Base-by-base conservation (phyloP, 148 eudicot genomes). In the Diospyros lotus region DNA sequence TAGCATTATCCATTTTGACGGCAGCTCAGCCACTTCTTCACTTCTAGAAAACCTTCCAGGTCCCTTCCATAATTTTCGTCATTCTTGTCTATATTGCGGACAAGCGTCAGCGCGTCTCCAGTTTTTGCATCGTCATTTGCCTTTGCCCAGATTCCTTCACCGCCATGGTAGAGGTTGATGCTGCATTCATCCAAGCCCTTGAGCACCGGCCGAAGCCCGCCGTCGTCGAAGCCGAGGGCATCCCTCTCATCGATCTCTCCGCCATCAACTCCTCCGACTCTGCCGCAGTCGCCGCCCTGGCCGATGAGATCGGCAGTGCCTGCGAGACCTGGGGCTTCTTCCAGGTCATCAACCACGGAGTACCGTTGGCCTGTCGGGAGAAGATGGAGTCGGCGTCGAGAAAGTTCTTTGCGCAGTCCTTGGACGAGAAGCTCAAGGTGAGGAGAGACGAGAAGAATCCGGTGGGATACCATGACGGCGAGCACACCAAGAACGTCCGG, bases 401-500 rank as follows among this genome's bases (percentile, higher is more conserved):
- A 53, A 45, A 64, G 48, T 88, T 88, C 77, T 88, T 88, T 51
- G 73, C 28, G 2, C 75, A 75, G 76, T 67, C 93, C 1, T 1
- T 54, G 41, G 89, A 82, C 69, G 90, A 86, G 87, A 89, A 83
- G 77, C 58, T 54, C 67, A 84, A 80, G 68, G 87, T 89, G 58
- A 73, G 72, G 61, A 84, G 88, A 70, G 81, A 81, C 54, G 81
- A 82, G 52, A 72, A 9, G 5, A 79, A 84, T 58, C 92, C 89
- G 0, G 59, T 85, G 56, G 86, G 86, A 0, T 83, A 79, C 71
- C 78, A 84, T 80, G 90, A 87, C 55, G 64, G 79, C 2, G 93
- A 89, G 75, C 84, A 86, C 70, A 89, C 93, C 4, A 87, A 84
- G 75, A 87, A 87, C 77, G 86, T 86, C 6, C 84, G 88, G 52